These are phyloP conservation scores for Blastocystis sp. DNA, from an alignment of 352 stramenopile genomes.

Conservation along the genomic window DNA sequence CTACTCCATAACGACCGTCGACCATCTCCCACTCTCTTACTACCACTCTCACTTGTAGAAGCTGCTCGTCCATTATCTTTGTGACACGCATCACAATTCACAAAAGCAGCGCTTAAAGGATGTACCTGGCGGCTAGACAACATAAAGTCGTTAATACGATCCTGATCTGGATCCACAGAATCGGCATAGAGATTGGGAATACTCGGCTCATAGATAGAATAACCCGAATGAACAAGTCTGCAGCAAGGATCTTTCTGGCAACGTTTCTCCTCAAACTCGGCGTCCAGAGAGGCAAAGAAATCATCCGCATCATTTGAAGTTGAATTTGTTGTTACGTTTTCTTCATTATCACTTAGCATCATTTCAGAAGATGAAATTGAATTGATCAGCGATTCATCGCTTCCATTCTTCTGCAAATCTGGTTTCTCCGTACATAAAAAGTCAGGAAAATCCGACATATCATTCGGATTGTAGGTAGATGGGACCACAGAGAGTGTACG, in stretches of 20 bases:
- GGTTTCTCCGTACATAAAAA: neutral
- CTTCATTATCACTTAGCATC: slow-evolving; percentile 19
- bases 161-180: neutral
- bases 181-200: neutral
- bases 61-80: neutral
- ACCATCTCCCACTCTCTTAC: slow-evolving; percentile 17
- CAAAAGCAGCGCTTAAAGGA: neutral
- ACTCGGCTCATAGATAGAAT: neutral
- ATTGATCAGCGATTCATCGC: slow-evolving; percentile 33
- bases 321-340: neutral
- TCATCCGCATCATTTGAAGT: neutral
- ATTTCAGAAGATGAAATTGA: slow-evolving; percentile 27
- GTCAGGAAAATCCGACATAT: too few species aligned
- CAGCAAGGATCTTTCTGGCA: neutral
- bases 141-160: neutral
- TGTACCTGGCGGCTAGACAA: neutral
- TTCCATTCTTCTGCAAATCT: neutral
- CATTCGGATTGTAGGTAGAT: neutral
- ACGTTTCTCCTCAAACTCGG: neutral
- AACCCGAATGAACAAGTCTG: neutral
- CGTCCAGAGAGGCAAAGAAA: slow-evolving; percentile 25
- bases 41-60: neutral
- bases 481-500: neutral
- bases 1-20: neutral
- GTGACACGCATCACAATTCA: neutral